Percentiles rank a stretch among this genome's conserved stretches.
These are phyloP conservation scores for Tulasnella sp. DNA, from an alignment of 768 basidiomycete genomes.

Conservation along the genomic window DNA sequence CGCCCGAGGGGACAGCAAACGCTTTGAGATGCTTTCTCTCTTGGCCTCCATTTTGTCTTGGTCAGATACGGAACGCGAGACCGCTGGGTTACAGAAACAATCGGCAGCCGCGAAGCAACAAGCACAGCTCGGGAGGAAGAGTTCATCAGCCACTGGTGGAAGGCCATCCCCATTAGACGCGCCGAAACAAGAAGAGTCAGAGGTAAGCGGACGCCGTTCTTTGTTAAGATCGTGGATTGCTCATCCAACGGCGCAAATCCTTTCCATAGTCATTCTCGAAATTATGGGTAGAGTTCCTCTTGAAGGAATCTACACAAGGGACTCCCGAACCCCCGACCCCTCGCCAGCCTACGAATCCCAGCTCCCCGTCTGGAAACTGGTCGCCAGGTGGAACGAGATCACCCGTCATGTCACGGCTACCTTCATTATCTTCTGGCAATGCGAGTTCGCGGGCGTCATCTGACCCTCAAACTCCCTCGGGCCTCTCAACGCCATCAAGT, in stretches of 20 bases:
- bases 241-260: conserved; percentile 1
- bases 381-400: conserved; percentile 26
- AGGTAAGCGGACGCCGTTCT: conserved; percentile 54
- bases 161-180: conserved; percentile 51
- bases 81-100: conserved; percentile 76
- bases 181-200: conserved; percentile 82
- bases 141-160: conserved; percentile 12
- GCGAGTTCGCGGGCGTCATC: conserved; percentile 11
- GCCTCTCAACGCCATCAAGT: not conserved
- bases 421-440: not conserved
- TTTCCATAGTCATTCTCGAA: conserved; percentile 85
- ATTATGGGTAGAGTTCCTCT: conserved; percentile 96
- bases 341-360: not conserved
- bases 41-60: conserved; percentile 90
- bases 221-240: not conserved
- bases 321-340: conserved; percentile 17
- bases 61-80: conserved; percentile 88
- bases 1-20: conserved; percentile 88
- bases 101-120: conserved; percentile 41
- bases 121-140: not conserved
- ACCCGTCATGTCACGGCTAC: conserved; percentile 15
- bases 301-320: conserved; percentile 79
- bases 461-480: conserved; percentile 3
- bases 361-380: conserved; percentile 11
- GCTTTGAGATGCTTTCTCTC: conserved; percentile 94